Base-by-base conservation (phyloP, 306 rosid species). In the Inga leiocalycina region DNA sequence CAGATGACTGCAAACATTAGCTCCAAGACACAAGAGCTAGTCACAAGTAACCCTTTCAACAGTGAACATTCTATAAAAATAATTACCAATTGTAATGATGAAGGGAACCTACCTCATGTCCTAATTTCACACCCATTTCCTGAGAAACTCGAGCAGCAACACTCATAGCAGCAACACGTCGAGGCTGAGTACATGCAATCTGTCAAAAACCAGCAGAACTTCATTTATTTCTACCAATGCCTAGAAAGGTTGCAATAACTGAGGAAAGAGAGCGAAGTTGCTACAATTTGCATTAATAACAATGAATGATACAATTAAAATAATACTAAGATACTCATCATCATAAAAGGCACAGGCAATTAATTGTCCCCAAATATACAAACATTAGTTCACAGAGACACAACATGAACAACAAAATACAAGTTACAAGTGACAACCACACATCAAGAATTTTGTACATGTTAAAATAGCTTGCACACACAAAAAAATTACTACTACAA, bases 111-210 rank as follows among this genome's bases (percentile, higher is more conserved):
- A 95, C 98, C 97, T 96, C 99, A 24, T 93, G 98, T 51, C 99
- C 99, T 76, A 96, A 88, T 87, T 96, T 96, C 81, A 96, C 94
- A 71, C 98, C 98, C 92, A 96, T 83, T 88, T 96, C 99, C 89
- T 96, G 98, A 85, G 99, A 85, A 86, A 93, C 99, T 79, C 99
- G 94, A 59, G 99, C 97, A 86, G 99, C 97, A 77, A 96, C 98
- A 86, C 99, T 93, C 99, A 93, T 96, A 78, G 99, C 98, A 77
- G 98, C 98, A 77, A 96, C 99, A 84, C 99, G 94, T 1, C 98
- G 93, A 84, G 99, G 98, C 80, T 93, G 99, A 54, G 98, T 96
- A 77, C 99, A 96, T 77, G 97, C 99, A 90, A 96, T 83, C 99
- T 95, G 92, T 54, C 87, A 61, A 62, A 71, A 73, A 30, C 48